These are phyloP conservation scores for Aspergillus funiculosus DNA, from an alignment of 495 filamentous ascomycete species.

Conservation along the genomic window DNA sequence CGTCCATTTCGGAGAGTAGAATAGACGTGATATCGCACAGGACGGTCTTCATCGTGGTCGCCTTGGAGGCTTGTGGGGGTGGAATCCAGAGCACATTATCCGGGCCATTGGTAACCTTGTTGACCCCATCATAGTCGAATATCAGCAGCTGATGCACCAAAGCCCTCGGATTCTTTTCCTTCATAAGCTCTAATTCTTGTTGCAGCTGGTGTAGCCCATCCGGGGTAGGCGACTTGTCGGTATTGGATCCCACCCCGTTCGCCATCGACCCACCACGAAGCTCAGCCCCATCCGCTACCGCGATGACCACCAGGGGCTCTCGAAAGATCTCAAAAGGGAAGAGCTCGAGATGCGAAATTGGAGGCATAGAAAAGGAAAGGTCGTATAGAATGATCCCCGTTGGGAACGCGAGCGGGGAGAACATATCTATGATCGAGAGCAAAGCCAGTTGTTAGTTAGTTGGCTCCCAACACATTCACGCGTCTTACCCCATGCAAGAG, in stretches of 20 bases:
- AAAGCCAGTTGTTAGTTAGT: slow-evolving; percentile 16
- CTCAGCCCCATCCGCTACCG: slow-evolving; percentile 67
- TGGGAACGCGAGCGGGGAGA: slow-evolving; percentile 89
- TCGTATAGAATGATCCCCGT: slow-evolving; percentile 86
- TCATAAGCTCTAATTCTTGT: slow-evolving; percentile 51
- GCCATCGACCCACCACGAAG: slow-evolving; percentile 40
- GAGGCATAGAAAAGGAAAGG: slow-evolving; percentile 70
- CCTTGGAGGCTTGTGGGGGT: slow-evolving; percentile 59
- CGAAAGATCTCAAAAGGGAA: slow-evolving; percentile 82
- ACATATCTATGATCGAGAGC: slow-evolving; percentile 66
- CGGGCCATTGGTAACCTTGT: slow-evolving; percentile 39
- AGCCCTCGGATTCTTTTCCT: slow-evolving; percentile 64
- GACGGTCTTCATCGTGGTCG: slow-evolving; percentile 90
- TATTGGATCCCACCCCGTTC: slow-evolving; percentile 8
- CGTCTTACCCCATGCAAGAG: not conserved
- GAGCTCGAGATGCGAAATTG: slow-evolving; percentile 68
- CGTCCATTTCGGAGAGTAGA: slow-evolving; percentile 80
- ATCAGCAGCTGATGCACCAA: slow-evolving; percentile 73
- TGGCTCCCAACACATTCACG: no score
- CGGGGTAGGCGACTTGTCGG: slow-evolving; percentile 28
- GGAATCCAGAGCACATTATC: slow-evolving; percentile 64
- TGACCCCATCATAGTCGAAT: slow-evolving; percentile 58
- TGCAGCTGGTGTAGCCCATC: slow-evolving; percentile 57
- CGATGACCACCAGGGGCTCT: slow-evolving; percentile 73
- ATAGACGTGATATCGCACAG: slow-evolving; percentile 86